Percentiles rank a stretch among this genome's conserved stretches.
Evolutionary conservation across 306 rosid genomes (phyloP).

Genomic region (Quillaja saponaria): DNA sequence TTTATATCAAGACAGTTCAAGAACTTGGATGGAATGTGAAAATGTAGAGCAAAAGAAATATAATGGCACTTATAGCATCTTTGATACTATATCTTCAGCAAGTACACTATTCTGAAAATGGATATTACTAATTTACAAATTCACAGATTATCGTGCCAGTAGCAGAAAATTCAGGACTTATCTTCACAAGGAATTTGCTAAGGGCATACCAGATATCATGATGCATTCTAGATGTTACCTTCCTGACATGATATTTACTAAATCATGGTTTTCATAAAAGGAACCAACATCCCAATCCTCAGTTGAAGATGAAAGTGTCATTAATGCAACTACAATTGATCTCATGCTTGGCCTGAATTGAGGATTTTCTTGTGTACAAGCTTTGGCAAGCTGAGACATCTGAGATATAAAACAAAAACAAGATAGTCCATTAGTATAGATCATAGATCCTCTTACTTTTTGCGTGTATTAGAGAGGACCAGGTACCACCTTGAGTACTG

Average conservation of each 20-base stretch:
- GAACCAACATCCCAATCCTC: constrained; percentile 80
- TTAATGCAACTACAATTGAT: constrained; percentile 66
- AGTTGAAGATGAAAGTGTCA: constrained; percentile 63
- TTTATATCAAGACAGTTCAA: too few relatives aligned
- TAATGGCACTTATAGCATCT: too few relatives aligned
- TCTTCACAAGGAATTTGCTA: constrained; percentile 13
- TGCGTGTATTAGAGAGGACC: constrained; percentile 1
- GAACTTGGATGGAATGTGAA: too few relatives aligned
- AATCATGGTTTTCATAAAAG: constrained; percentile 52
- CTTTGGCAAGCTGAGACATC: constrained; percentile 70
- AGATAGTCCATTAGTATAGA: background rate
- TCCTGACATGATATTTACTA: constrained; percentile 52
- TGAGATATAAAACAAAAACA: constrained; percentile 23
- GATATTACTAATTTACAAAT: constrained; percentile 20
- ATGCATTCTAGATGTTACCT: constrained; percentile 49
- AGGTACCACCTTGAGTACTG: constrained; percentile 52
- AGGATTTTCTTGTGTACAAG: constrained; percentile 73
- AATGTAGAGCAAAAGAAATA: too few relatives aligned
- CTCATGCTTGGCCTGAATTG: constrained; percentile 89
- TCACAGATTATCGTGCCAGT: constrained; percentile 8
- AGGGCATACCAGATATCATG: background rate
- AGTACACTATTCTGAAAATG: too few relatives aligned
- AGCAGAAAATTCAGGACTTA: constrained; percentile 13
- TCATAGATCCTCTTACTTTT: background rate
- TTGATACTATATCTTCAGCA: too few relatives aligned